Evolutionary conservation across 2,329 filamentous ascomycete species (phyloP).

Genomic region (Cladophialophora exuberans): DNA sequence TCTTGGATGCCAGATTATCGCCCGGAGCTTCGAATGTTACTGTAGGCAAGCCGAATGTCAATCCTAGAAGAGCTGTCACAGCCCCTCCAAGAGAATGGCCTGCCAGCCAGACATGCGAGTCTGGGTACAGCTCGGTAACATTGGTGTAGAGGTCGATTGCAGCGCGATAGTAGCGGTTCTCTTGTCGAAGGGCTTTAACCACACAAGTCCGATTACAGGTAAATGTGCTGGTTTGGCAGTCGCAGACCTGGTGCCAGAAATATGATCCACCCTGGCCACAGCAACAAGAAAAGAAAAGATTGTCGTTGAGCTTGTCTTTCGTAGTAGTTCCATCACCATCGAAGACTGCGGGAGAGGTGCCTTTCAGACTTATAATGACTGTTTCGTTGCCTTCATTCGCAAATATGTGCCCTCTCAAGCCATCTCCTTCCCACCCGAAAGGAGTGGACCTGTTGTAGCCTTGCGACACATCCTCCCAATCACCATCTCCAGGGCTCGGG

Average conservation of each 20-base stretch:
- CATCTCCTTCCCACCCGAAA: constrained; percentile 91
- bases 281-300: constrained; percentile 96
- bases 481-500: constrained; percentile 67
- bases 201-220: constrained; percentile 93
- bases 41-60: constrained; percentile 89
- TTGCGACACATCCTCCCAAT: constrained; percentile 81
- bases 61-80: constrained; percentile 81
- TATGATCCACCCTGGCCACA: constrained; percentile 91
- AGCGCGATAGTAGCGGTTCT: constrained; percentile 90
- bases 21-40: constrained; percentile 93
- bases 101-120: constrained; percentile 82
- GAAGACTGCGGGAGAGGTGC: constrained; percentile 86
- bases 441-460: constrained; percentile 84
- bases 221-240: constrained; percentile 85
- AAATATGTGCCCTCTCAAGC: constrained; percentile 89
- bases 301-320: constrained; percentile 97
- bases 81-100: constrained; percentile 93
- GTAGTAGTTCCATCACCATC: constrained; percentile 97
- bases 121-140: constrained; percentile 83
- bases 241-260: constrained; percentile 89
- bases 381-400: constrained; percentile 84
- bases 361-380: constrained; percentile 89
- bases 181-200: constrained; percentile 70
- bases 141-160: constrained; percentile 90
- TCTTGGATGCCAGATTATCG: constrained; percentile 81